These are phyloP conservation scores for Fusarium ambrosium DNA, from an alignment of 2,329 filamentous ascomycete genomes.

Conservation along the genomic window DNA sequence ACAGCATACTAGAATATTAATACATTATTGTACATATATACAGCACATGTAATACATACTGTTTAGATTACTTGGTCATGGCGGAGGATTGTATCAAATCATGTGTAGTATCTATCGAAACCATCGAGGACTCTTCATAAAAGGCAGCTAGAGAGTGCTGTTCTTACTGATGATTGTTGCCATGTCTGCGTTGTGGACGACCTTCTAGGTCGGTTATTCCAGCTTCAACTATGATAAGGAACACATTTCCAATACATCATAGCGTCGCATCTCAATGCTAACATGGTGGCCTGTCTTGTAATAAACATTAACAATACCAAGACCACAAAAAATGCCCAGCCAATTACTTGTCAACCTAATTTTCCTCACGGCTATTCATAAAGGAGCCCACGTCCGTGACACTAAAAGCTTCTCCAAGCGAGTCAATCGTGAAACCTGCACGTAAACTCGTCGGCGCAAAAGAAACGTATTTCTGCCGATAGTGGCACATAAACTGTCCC, in stretches of 20 bases:
- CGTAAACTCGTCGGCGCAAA: not conserved
- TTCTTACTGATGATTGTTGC: no score
- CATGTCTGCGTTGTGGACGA: no score
- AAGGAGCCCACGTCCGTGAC: not conserved
- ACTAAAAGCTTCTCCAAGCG: not conserved
- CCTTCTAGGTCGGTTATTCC: no score
- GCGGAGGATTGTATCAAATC: not conserved
- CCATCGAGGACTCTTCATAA: not conserved
- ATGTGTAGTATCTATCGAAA: not conserved
- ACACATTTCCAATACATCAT: no score
- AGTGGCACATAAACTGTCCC: not conserved
- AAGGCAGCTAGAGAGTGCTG: no score
- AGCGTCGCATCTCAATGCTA: no score
- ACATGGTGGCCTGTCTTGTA: no score
- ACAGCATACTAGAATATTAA: not conserved
- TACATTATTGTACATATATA: not conserved
- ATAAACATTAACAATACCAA: not conserved
- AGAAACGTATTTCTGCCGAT: not conserved
- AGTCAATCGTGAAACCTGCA: not conserved
- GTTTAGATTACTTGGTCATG: not conserved
- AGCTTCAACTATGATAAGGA: no score
- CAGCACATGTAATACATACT: not conserved
- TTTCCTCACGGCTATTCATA: not conserved
- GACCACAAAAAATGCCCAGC: fast-evolving
- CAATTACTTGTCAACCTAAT: not conserved